Base-by-base conservation (phyloP, 1,284 basidiomycete species). In the Puccinia hordei region DNA sequence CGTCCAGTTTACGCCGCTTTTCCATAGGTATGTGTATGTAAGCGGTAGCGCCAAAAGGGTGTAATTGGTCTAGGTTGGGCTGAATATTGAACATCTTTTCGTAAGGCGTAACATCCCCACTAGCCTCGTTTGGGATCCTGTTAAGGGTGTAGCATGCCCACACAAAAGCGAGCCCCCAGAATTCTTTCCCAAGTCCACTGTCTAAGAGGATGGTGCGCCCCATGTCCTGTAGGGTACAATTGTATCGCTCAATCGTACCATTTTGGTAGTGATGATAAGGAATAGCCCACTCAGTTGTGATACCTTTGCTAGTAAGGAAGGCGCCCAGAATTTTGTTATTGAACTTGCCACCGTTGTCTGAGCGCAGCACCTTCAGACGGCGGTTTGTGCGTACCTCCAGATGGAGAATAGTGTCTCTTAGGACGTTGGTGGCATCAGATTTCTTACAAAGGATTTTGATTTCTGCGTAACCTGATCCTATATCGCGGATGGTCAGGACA, bases 11-110 rank as follows among this genome's bases (percentile, higher is more conserved):
- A 30, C 30, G 27, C 5, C 49, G 41, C 19, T 65, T 65, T 33
- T 77, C 74, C 5, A 2, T 13, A 8, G 61, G 74, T 24, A 77
- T 69, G 49, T 77, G 75, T 24, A 69, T 44, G 17, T 35, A 44
- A 27, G 57, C 22, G 46, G 13, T 2, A 69, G 27, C 0, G 30
- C 38, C 38, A 41, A 41, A 41, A 12, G 38, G 38, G 12, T 12
- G 12, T 12, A 41, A 6, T 6, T 12, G 46, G 49, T 77, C 65
- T 8, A 66, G 33, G 41, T 51, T 30, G 19, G 74, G 74, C 24
- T 65, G 49, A 5, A 17, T 1, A 15, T n/a, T 10, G 33, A 77
- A 69, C 1, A 77, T 30, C 13, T 5, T 10, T 69, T 77, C 49
- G 22, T 46, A 53, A 41, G 75, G 75, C 22, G 75, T 69, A 5